phyloP scores from a whole-genome alignment of 768 basidiomycete species.

The Chiua virens region DNA sequence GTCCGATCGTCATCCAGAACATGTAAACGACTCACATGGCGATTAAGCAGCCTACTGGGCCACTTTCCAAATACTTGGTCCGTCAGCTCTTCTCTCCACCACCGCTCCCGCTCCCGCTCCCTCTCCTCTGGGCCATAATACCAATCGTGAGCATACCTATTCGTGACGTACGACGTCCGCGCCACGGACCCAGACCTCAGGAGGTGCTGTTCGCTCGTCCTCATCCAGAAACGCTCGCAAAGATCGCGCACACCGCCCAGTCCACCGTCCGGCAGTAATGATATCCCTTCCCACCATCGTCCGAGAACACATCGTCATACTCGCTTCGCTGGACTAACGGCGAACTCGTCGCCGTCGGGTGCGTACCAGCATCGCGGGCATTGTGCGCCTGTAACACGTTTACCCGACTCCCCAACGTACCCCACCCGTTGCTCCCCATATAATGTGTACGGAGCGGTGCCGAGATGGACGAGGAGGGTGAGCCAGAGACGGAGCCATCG shows the following conservation, averaged over 20 bases:
- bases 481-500: constrained; percentile 48
- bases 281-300: neutral
- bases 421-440: constrained; percentile 54
- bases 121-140: constrained; percentile 25
- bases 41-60: constrained; percentile 69
- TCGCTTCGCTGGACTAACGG: neutral
- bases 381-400: constrained; percentile 9
- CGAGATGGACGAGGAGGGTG: constrained; percentile 79
- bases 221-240: constrained; percentile 7
- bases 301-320: neutral
- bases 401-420: constrained; percentile 60
- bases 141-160: constrained; percentile 21
- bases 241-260: constrained; percentile 5
- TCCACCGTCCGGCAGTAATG: too few species aligned
- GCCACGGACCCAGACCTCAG: constrained; percentile 29
- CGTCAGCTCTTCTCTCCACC: constrained; percentile 44
- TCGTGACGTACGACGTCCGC: constrained; percentile 17
- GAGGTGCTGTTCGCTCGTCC: constrained; percentile 43
- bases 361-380: too few species aligned
- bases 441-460: constrained; percentile 68
- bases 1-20: neutral
- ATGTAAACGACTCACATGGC: constrained; percentile 49
- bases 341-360: too few species aligned
- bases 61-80: constrained; percentile 62
- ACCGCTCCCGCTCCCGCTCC: constrained; percentile 37